Conservation (phyloP, 2,329 filamentous ascomycete genomes). For the Calonectria fujianensis region DNA sequence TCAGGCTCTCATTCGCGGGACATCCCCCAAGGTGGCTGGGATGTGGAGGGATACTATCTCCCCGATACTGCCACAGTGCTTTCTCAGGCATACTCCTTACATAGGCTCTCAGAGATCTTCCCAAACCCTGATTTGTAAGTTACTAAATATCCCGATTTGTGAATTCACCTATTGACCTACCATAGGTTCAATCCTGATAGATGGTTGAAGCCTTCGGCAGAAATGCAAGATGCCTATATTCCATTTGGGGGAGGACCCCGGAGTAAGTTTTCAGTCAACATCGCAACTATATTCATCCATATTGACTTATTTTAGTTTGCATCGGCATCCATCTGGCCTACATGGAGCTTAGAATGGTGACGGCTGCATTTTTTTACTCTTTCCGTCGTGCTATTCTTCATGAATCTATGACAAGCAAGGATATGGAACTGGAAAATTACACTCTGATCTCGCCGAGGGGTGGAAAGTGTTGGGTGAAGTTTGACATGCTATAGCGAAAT, state of each 20-base stretch:
- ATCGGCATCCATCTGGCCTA: slow-evolving; percentile 12
- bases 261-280: neutral
- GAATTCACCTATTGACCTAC: neutral
- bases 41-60: slow-evolving; percentile 21
- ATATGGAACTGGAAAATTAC: neutral
- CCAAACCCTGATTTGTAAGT: slow-evolving; percentile 9
- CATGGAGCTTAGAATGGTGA: slow-evolving; percentile 7
- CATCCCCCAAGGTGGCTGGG: slow-evolving; percentile 18
- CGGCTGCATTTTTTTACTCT: neutral
- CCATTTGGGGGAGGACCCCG: slow-evolving; percentile 8
- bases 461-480: neutral
- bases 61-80: slow-evolving; percentile 24
- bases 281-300: neutral
- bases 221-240: slow-evolving; percentile 19
- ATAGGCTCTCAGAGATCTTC: slow-evolving; percentile 4
- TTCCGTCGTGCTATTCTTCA: neutral
- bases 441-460: neutral
- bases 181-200: slow-evolving; percentile 3
- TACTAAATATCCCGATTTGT: neutral
- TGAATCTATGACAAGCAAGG: neutral
- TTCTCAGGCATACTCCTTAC: slow-evolving; percentile 14
- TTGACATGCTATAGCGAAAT: neutral
- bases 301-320: neutral
- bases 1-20: slow-evolving; percentile 29
- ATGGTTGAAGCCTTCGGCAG: slow-evolving; percentile 2